Evolutionary conservation across 164 flowering plant species (phyloP), one percentile per base, ranked within the genome.

Genomic region (Vitis vinifera): DNA sequence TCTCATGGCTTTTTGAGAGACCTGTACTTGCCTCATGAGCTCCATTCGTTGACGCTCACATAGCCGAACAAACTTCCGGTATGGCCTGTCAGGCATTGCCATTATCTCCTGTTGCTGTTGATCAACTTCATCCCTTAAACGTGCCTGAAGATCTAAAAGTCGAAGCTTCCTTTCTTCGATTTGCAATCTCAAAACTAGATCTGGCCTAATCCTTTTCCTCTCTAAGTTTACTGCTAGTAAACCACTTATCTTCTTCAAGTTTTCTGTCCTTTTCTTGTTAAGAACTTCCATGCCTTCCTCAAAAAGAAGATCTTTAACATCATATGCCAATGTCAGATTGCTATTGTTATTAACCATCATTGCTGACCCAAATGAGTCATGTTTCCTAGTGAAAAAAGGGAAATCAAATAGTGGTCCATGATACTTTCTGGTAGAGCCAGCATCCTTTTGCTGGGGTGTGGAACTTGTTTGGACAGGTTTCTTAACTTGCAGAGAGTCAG

Each of bases 11-110:
- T 83, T 96, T 79, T 90, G 95, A 63, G 97, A 82, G 37, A 89
- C 86, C 77, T 88, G 97, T 15, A 92, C 92, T 80, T 96, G 99
- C 75, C 97, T 83, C 11, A 83, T 66, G 29, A 93, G 91, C 75
- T 96, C 99, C 79, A 81, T 73, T 1, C 99, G 85, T 62, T 93
- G 99, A 56, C 97, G 98, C 75, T 96, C 99, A 81, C 99, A 96
- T 23, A 84, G 74, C 47, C 94, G 76, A 63, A 96, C 93, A 87
- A 96, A 96, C 78, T 93, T 96, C 31, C 97, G 75, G 72, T 96
- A 96, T 12, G 91, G 97, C 75, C 98, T 85, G 70, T 96, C 98
- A 69, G 97, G 90, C 98, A 96, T 96, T 19, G 93, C 88, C 99
- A 96, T 89, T 72, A 96, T 96, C 73, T 90, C 97, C 78, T 89